Conservation (phyloP, 768 basidiomycete genomes). For the Lactifluus hygrophoroides region DNA sequence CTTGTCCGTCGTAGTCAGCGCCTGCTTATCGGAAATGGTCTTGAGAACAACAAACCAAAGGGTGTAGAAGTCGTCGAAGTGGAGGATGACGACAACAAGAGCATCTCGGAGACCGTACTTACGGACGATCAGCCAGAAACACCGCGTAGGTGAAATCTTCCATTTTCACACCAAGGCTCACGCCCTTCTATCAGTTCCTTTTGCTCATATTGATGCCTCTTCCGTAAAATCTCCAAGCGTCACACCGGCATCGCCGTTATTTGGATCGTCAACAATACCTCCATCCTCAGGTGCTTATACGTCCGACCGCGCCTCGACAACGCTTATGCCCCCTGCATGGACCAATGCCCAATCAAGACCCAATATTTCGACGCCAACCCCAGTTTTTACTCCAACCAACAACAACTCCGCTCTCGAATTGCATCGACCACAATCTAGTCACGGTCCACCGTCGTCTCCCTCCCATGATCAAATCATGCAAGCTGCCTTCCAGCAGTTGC, state of each 20-base stretch:
- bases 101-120: slow-evolving; percentile 18
- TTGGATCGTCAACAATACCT: not conserved
- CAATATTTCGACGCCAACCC: not conserved
- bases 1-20: slow-evolving; percentile 45
- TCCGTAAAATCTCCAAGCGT: slow-evolving; percentile 10
- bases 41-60: slow-evolving; percentile 31
- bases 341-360: not conserved
- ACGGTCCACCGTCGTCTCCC: not conserved
- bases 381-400: not conserved
- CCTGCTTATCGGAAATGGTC: slow-evolving; percentile 58
- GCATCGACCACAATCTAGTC: slow-evolving; percentile 10
- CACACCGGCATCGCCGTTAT: not conserved
- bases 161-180: not conserved
- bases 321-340: slow-evolving; percentile 1
- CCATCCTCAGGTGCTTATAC: not conserved
- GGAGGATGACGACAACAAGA: slow-evolving; percentile 35
- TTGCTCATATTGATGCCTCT: slow-evolving; percentile 16
- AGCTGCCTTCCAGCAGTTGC: slow-evolving; percentile 21
- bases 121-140: not conserved
- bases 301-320: not conserved
- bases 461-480: slow-evolving; percentile 19
- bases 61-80: slow-evolving; percentile 29
- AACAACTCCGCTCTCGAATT: slow-evolving; percentile 17
- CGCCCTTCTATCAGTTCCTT: not conserved
- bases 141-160: not conserved